Base-by-base conservation (phyloP, 2,329 filamentous ascomycete species). In the Fusarium napiforme region DNA sequence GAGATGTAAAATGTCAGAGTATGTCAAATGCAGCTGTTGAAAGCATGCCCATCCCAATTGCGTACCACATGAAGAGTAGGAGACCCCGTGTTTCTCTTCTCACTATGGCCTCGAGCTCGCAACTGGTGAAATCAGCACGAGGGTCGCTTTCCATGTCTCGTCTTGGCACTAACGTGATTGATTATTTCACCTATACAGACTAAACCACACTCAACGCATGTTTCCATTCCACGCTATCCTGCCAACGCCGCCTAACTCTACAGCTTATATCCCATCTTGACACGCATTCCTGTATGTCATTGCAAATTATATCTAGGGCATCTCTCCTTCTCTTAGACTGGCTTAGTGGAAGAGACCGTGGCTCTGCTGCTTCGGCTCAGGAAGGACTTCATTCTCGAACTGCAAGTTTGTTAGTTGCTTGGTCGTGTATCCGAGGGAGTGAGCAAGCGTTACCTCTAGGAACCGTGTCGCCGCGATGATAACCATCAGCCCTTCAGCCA, bases 401-500 rank as follows among this genome's bases (percentile, higher is more conserved):
- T 85, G 59, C n/a, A 21, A 61, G 18, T 9, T 42, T 18, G 69
- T 80, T 69, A 81, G 72, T 28, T 18, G 36, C 14, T 14, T 47
- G 43, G 47, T 37, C 12, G 19, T 39, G 40, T n/a, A 8, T 50
- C 23, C 28, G 21, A 42, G 16, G 16, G 26, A 39, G 16, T 34
- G 23, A 37, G 30, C 9, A 10, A 21, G 36, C 15, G 90, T 83
- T 85, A 97, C 95, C 87, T 98, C 93, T 60, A 97, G 84, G 81
- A 97, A 98, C 47, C 90, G 92, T 15, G 94, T 97, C 42, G 94
- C 90, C 36, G 91, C 88, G 78, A 98, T 93, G 72, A 98, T 86
- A 61, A 96, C 87, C 82, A 96, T 92, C 78, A 96, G 93, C 52
- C 93, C 92, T 81, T 97, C 94, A 10, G 95, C 93, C 74, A 98